phyloP scores from a whole-genome alignment of 805 yeast species.

The Spathaspora hagerdaliae region DNA sequence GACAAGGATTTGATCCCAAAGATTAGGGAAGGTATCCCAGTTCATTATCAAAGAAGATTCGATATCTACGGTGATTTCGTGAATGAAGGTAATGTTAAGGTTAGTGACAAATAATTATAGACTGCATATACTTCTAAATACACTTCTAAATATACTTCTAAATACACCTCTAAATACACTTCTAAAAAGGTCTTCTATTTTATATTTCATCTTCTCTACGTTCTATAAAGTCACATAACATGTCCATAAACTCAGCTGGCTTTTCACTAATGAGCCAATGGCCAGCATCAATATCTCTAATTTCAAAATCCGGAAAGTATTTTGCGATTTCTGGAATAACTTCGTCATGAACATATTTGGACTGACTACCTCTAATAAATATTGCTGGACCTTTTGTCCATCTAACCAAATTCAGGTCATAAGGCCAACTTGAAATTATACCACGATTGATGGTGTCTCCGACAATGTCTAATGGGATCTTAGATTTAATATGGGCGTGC shows the following conservation, averaged over 20 bases:
- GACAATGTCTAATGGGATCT: constrained; percentile 71
- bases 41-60: constrained; percentile 40
- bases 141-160: not conserved
- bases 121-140: not conserved
- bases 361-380: constrained; percentile 74
- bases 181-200: not conserved
- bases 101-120: constrained; percentile 19
- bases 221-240: constrained; percentile 60
- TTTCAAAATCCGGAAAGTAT: constrained; percentile 74
- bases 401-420: constrained; percentile 45
- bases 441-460: constrained; percentile 63
- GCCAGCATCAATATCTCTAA: constrained; percentile 75
- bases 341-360: constrained; percentile 81
- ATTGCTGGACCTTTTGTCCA: constrained; percentile 67
- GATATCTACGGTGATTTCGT: constrained; percentile 39
- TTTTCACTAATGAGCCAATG: constrained; percentile 93
- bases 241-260: constrained; percentile 68
- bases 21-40: constrained; percentile 39
- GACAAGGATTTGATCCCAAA: constrained; percentile 37
- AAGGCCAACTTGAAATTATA: constrained; percentile 74
- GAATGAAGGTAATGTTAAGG: constrained; percentile 23
- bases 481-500: constrained; percentile 41
- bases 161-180: not conserved
- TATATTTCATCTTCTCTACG: constrained; percentile 32
- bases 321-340: constrained; percentile 65